Conservation (phyloP, 1,284 basidiomycete genomes). For the Apiotrichum siamense region DNA sequence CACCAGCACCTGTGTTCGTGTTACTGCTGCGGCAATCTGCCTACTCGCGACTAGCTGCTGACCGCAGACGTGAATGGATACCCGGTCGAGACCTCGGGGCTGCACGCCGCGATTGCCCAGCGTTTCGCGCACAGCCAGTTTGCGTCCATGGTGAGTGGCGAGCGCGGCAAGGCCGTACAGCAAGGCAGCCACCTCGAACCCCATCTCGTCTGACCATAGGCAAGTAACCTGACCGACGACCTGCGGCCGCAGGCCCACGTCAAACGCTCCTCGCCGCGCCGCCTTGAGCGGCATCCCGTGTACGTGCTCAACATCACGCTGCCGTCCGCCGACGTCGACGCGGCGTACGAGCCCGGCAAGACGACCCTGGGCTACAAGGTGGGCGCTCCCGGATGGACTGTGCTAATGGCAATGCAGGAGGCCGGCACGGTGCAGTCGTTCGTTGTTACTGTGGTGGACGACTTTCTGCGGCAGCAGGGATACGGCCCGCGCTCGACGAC, state of each 20-base stretch:
- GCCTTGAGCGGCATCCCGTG: slow-evolving; percentile 62
- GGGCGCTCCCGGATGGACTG: slow-evolving; percentile 15
- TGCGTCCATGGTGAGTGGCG: slow-evolving; percentile 12
- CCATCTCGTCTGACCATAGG: slow-evolving; percentile 5
- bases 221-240: slow-evolving; percentile 43
- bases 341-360: slow-evolving; percentile 71
- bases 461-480: slow-evolving; percentile 62
- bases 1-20: slow-evolving; percentile 76
- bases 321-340: slow-evolving; percentile 62
- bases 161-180: neutral
- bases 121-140: slow-evolving; percentile 51
- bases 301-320: slow-evolving; percentile 72
- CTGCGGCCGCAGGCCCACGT: neutral
- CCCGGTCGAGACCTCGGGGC: slow-evolving; percentile 56
- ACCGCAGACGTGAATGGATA: slow-evolving; percentile 72
- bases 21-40: too few relatives aligned
- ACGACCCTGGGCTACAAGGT: slow-evolving; percentile 62
- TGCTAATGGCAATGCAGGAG: slow-evolving; percentile 53
- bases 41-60: neutral
- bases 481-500: slow-evolving; percentile 45
- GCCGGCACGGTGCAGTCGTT: slow-evolving; percentile 54
- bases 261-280: slow-evolving; percentile 63
- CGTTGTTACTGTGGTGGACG: slow-evolving; percentile 56
- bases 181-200: neutral
- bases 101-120: slow-evolving; percentile 63